Conservation (phyloP, 345 rosid genomes). For the Pistacia vera region DNA sequence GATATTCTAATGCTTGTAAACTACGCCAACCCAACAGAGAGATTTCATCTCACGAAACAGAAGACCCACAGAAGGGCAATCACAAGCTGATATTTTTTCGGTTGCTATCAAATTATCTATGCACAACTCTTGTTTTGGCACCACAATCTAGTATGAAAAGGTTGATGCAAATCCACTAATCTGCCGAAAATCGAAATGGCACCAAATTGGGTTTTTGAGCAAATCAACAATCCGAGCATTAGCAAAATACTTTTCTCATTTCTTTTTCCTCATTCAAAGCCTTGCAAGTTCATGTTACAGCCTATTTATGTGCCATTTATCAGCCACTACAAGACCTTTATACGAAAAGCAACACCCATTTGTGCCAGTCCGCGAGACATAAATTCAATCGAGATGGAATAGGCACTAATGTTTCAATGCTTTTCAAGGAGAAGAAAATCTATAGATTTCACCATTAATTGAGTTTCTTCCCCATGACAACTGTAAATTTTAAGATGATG, state of each 20-base stretch:
- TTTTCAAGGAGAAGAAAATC: not conserved
- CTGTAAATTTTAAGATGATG: not conserved
- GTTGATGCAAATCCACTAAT: not conserved
- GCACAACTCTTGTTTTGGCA: not conserved
- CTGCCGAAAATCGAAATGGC: too few species aligned
- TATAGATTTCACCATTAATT: not conserved
- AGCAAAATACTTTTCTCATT: too few species aligned
- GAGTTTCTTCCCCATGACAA: not conserved
- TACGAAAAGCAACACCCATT: not conserved
- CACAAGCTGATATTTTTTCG: too few species aligned
- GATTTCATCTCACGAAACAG: not conserved
- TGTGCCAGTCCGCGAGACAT: not conserved
- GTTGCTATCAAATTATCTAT: too few species aligned
- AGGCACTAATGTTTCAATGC: not conserved
- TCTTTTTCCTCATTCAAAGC: not conserved
- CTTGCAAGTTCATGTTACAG: not conserved
- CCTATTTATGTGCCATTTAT: too few species aligned
- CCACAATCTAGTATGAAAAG: not conserved
- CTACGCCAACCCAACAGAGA: not conserved
- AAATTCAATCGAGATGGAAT: not conserved
- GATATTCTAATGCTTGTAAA: not conserved
- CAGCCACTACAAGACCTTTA: not conserved
- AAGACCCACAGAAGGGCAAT: not conserved
- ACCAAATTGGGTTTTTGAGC: not conserved
- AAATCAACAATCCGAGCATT: not conserved